These are phyloP conservation scores for Metrosideros polymorpha DNA, from an alignment of 441 rosid species.

Conservation along the genomic window DNA sequence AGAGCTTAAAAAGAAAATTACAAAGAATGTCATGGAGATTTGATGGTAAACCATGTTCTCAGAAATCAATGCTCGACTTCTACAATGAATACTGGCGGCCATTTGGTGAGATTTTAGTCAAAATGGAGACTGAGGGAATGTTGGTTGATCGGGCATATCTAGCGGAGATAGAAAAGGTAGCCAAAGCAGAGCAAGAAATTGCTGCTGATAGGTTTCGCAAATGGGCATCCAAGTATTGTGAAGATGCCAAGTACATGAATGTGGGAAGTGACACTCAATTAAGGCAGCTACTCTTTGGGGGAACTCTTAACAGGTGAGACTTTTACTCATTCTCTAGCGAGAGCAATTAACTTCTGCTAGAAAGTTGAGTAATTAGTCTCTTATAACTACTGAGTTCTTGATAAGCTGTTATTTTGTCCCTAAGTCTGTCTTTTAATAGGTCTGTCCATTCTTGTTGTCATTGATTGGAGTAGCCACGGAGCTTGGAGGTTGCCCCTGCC, in stretches of 20 bases:
- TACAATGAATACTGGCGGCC: constrained; percentile 75
- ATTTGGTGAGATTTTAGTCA: constrained; percentile 80
- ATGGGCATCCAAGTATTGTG: constrained; percentile 84
- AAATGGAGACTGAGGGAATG: constrained; percentile 91
- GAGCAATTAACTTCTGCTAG: not conserved
- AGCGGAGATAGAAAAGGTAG: constrained; percentile 77
- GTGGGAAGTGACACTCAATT: constrained; percentile 91
- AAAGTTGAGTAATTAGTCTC: not conserved
- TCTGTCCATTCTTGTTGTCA: not conserved
- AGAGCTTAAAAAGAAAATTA: constrained; percentile 61
- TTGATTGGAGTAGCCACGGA: not conserved
- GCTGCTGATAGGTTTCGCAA: constrained; percentile 69
- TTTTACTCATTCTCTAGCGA: not conserved
- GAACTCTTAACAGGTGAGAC: constrained; percentile 51
- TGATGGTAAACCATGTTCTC: constrained; percentile 32
- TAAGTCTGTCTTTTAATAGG: not conserved
- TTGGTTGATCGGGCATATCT: constrained; percentile 78
- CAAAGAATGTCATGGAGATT: constrained; percentile 43
- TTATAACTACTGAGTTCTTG: not conserved
- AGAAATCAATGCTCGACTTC: constrained; percentile 66
- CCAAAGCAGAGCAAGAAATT: constrained; percentile 69
- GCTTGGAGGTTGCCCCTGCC: not conserved
- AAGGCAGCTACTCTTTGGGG: constrained; percentile 81
- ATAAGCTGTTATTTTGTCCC: not conserved
- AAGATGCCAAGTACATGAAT: constrained; percentile 83